phyloP scores from a whole-genome alignment of 2,329 filamentous ascomycete genomes.

The Phyllosticta citribraziliensis region DNA sequence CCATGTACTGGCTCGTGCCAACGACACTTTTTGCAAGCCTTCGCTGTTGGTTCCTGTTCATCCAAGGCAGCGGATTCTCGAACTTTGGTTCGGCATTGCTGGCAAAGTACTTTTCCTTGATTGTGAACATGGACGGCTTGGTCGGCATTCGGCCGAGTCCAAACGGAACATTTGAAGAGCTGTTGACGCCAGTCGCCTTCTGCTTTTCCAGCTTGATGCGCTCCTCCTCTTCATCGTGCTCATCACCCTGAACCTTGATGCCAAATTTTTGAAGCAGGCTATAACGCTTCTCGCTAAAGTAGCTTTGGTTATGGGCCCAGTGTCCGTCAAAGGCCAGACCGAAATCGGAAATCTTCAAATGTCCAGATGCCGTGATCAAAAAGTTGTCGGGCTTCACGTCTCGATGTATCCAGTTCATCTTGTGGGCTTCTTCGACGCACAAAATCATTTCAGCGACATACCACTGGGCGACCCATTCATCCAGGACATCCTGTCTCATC shows the following conservation, averaged over 20 bases:
- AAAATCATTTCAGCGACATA: constrained; percentile 95
- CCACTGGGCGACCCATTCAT: constrained; percentile 69
- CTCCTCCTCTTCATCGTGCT: constrained; percentile 53
- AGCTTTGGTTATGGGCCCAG: constrained; percentile 83
- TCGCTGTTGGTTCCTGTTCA: constrained; percentile 46
- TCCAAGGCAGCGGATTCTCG: constrained; percentile 23
- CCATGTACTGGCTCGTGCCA: constrained; percentile 97
- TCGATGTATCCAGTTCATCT: constrained; percentile 81
- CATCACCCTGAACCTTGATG: constrained; percentile 64
- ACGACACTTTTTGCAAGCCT: constrained; percentile 76
- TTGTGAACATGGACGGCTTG: neutral
- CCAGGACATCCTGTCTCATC: constrained; percentile 73
- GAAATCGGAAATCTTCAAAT: constrained; percentile 94
- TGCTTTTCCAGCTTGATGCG: constrained; percentile 19
- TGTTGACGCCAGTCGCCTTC: constrained; percentile 16
- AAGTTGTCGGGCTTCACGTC: constrained; percentile 98
- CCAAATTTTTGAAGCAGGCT: constrained; percentile 66
- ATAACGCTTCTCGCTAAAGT: constrained; percentile 77
- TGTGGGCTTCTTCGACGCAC: constrained; percentile 86
- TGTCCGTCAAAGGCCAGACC: constrained; percentile 91
- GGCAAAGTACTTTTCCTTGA: neutral
- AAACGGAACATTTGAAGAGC: neutral
- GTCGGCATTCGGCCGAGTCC: neutral
- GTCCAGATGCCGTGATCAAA: constrained; percentile 75
- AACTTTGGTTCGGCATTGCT: constrained; percentile 12